Evolutionary conservation across 1,284 basidiomycete genomes (phyloP), one percentile per base, ranked within the genome.

Genomic region (Sphaerobolus stellatus): DNA sequence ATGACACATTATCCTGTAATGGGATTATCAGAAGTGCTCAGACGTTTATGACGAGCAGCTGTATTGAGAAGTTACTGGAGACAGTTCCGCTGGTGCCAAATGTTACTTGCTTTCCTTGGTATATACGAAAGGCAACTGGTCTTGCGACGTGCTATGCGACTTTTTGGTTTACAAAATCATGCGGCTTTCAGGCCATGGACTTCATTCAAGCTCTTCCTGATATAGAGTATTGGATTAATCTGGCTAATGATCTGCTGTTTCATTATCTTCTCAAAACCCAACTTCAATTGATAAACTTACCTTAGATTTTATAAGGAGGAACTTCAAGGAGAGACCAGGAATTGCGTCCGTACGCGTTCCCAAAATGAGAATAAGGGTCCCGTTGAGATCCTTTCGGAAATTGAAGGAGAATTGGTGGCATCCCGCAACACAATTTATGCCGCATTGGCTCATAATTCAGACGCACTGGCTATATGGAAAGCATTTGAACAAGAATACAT

Each of bases 261-360:
- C 11, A n/a, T 22, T 24, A 6, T 18, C 13, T n/a, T 3, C 41
- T 14, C 18, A 43, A 8, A 20, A 24, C 7, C 25, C 28, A 43
- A 22, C 7, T 43, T 11, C 4, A 4, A 43, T 2, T 43, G 22
- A 43, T 14, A 11, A 16, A 18, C n/a, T 33, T 49, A 6, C 31
- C n/a, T n/a, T 3, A 51, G 49, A 25, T 51, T 51, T 18, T 41
- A 51, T 24, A 51, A 51, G 28, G 49, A 51, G 24, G 49, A 51
- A 18, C 28, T 41, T 9, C 8, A 16, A 9, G 34, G 34, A 8
- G 49, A 51, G 20, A 51, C 49, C n/a, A 27, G 22, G n/a, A 51
- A n/a, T 20, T 41, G 27, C 36, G 38, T 51, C 5, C 38, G 41
- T 28, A 40, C 25, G 20, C 49, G 49, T 16, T 33, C 49, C 11